Evolutionary conservation across 768 basidiomycete genomes (phyloP), one percentile per base, ranked within the genome.

Genomic region (Boletus reticuloceps): DNA sequence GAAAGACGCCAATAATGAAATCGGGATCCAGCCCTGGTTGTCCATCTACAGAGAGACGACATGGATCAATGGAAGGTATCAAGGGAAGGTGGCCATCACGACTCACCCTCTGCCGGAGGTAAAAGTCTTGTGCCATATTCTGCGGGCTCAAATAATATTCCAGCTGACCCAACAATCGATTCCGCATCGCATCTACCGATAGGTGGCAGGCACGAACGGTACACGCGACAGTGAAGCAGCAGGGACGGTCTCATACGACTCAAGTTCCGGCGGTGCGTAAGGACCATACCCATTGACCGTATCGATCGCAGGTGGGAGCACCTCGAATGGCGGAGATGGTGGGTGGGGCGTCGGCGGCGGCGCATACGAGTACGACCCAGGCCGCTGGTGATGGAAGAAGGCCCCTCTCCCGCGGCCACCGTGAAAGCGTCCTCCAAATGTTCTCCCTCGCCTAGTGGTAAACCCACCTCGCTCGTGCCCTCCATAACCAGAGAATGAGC

Each of bases 81-180:
- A 43, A 36, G 1, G 6, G 34, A 27, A 6, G 13, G 27, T 27
- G n/a, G 12, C 45, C 39, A 36, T 31, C 34, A 46, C 46, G 16
- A 77, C 86, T 66, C 63, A 91, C 93, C 74, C 83, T 77, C 72
- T 85, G 80, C 50, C 92, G 80, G 36, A 98, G 76, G 73, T 81
- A 96, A 60, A 89, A 79, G 69, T 98, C 94, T 67, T 85, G 83
- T n/a, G 82, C 88, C 74, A 98, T 78, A 67, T 96, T 97, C 68
- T 97, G 86, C 53, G 87, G 78, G 62, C 92, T 91, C 61, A 98
- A 78, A 74, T 96, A 98, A 70, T 93, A 97, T 72, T 96, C 95
- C 49, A 96, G 73, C 70, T 96, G 89, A 1, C 83, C 86, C 42
- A 96, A 79, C 27, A 96, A 75, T 67, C 81, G 84, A 63, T 79